These are phyloP conservation scores for Datura wrightii DNA, from an alignment of 257 asterid genomes.

Conservation along the genomic window DNA sequence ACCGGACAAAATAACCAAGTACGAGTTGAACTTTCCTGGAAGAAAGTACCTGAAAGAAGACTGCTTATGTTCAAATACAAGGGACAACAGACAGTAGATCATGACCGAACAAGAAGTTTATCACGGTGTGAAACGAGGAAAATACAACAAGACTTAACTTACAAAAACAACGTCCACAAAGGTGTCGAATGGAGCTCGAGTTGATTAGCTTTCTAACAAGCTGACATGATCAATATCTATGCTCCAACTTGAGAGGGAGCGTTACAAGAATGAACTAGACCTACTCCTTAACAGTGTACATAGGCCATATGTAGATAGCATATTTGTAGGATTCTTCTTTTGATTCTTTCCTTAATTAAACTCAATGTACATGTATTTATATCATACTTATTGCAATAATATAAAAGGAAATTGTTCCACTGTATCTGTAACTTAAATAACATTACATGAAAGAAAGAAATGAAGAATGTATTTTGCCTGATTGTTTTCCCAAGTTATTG, in stretches of 20 bases:
- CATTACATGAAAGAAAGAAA: background rate
- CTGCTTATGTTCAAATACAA: conserved; percentile 20
- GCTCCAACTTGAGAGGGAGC: background rate
- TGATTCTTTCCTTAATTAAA: background rate
- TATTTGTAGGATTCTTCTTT: background rate
- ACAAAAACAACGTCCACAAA: background rate
- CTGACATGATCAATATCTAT: background rate
- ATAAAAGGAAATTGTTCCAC: background rate
- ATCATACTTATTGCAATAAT: background rate
- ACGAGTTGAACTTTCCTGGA: conserved; percentile 86
- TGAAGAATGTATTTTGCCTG: background rate
- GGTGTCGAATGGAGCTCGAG: background rate
- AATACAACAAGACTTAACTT: background rate
- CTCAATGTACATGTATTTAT: background rate
- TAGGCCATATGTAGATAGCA: background rate
- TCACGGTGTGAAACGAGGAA: background rate
- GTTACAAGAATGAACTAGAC: conserved; percentile 1
- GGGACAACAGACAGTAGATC: conserved; percentile 5
- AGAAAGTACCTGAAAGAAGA: conserved; percentile 70
- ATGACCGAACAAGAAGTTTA: conserved; percentile 22
- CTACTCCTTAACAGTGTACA: background rate
- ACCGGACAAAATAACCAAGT: conserved; percentile 80
- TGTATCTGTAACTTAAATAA: background rate
- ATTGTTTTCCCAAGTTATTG: background rate
- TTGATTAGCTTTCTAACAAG: background rate